These are phyloP conservation scores for Leishmania mexicana DNA, from an alignment of 208 protist species.

Conservation along the genomic window DNA sequence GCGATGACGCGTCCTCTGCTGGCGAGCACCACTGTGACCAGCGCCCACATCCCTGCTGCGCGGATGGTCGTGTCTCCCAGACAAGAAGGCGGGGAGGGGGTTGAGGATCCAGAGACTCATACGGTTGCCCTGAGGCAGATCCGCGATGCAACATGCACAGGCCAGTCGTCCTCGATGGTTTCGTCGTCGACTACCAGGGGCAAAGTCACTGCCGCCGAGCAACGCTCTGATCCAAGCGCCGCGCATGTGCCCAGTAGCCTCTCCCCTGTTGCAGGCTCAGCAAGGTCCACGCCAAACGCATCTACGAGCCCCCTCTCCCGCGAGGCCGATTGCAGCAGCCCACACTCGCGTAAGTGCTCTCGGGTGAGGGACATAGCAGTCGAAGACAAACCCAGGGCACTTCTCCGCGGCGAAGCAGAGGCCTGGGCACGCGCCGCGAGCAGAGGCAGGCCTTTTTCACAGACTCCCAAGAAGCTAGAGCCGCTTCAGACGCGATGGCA, in stretches of 20 bases:
- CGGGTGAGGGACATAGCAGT: constrained; percentile 10
- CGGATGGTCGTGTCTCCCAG: too few relatives aligned
- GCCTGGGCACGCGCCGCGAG: background rate
- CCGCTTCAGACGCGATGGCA: too few relatives aligned
- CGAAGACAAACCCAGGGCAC: background rate
- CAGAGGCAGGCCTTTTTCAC: background rate
- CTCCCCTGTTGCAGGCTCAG: background rate
- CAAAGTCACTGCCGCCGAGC: background rate
- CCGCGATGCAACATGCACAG: background rate
- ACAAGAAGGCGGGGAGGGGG: background rate
- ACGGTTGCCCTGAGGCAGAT: background rate
- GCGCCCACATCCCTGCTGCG: background rate
- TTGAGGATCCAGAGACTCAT: background rate
- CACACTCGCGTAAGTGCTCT: background rate
- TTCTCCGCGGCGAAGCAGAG: background rate
- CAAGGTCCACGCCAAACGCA: too few relatives aligned
- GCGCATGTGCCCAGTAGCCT: background rate
- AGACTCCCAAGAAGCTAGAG: background rate
- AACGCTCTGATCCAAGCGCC: background rate
- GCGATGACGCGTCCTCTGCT: background rate
- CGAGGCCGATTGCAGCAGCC: background rate
- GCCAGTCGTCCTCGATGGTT: background rate
- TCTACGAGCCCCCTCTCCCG: background rate
- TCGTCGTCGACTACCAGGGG: background rate
- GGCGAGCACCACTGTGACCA: background rate